Percentiles rank a stretch among this genome's conserved stretches.
These are phyloP conservation scores for Sparassis latifolia DNA, from an alignment of 1,284 basidiomycete genomes.

Conservation along the genomic window DNA sequence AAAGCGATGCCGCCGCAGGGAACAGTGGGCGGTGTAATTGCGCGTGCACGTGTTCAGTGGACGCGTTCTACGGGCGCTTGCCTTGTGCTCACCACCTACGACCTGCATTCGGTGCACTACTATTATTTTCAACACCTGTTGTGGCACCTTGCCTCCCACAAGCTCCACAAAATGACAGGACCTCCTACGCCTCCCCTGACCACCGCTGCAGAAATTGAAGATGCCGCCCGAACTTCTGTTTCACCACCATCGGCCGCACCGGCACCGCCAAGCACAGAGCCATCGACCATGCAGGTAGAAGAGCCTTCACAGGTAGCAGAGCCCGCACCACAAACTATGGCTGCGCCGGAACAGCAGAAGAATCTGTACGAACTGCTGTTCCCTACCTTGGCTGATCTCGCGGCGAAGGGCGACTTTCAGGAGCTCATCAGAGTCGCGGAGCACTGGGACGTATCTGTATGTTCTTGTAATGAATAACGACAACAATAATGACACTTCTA, in stretches of 20 bases:
- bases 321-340: slow-evolving; percentile 10
- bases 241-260: slow-evolving; percentile 10
- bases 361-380: slow-evolving; percentile 26
- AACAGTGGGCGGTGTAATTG: no score
- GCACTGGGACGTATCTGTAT: slow-evolving; percentile 43
- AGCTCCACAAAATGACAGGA: slow-evolving; percentile 28
- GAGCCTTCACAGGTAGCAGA: slow-evolving; percentile 1
- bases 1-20: no score
- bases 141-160: background rate
- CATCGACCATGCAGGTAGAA: background rate
- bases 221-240: slow-evolving; percentile 24
- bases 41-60: no score
- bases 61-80: no score
- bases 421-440: slow-evolving; percentile 45
- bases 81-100: no score
- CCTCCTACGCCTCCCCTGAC: slow-evolving; percentile 56
- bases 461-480: slow-evolving; percentile 10
- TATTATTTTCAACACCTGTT: no score
- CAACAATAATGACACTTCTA: background rate
- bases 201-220: slow-evolving; percentile 46
- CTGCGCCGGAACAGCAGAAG: slow-evolving; percentile 13
- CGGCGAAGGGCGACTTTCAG: slow-evolving; percentile 34
- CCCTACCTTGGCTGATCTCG: slow-evolving; percentile 37
- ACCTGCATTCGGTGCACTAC: no score
- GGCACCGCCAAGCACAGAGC: background rate